Base-by-base conservation (phyloP, 176 grass and related monocot species). In the Triticum turgidum region DNA sequence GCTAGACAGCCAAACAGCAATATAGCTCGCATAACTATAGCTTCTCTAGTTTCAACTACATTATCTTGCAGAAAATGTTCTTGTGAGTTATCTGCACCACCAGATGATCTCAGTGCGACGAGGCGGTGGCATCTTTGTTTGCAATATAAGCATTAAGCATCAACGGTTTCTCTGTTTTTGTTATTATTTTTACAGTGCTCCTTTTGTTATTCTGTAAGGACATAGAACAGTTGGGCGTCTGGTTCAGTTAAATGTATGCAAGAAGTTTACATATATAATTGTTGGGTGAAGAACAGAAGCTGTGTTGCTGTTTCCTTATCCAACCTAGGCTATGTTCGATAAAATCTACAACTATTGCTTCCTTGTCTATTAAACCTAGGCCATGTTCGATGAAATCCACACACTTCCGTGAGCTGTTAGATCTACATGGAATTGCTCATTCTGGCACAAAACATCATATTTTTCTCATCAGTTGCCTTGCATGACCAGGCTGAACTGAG, bases 401-500 rank as follows among this genome's bases (percentile, higher is more conserved):
- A 11, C 22, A n/a, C 41, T 51, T 54, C 49, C 29, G 24, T 29
- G 34, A 65, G 12, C 24, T 54, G 25, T 11, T 41, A 39, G 2
- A 18, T 12, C 66, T 85, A 3, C 72, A 67, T 67, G 13, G 4
- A 13, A 78, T 29, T 21, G 22, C 42, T 56, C 44, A 11, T 56
- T 39, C 76, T 49, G 6, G 20, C 44, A 54, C 7, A 85, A 56
- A n/a, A n/a, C 73, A 67, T 56, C 65, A 74, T 78, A 24, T 52
- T 65, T 37, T 29, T 39, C 11, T 82, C 41, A 83, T 61, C 22
- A 25, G 75, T 10, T 76, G 11, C 80, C 21, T 75, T 84, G 80
- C 47, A 76, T 85, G 76, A 85, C 51, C 90, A 97, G 94, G 88
- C 94, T 78, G 88, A 97, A 77, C 89, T 97, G 34, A 85, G 92